phyloP scores from a whole-genome alignment of 2,329 filamentous ascomycete genomes.

The Stagonosporopsis cucurbitacearum region DNA sequence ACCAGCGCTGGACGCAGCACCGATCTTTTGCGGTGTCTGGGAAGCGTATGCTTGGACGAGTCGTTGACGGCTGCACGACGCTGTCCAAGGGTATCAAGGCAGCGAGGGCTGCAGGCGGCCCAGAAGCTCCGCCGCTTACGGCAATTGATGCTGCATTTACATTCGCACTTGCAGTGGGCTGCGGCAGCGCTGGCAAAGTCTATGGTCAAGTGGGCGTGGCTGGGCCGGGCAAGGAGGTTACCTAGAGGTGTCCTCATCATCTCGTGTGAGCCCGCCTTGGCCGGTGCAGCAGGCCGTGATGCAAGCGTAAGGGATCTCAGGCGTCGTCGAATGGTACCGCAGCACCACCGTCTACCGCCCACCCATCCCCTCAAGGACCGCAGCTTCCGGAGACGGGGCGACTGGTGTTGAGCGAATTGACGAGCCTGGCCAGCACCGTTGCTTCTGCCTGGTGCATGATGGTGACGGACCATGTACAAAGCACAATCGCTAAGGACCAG shows the following conservation, averaged over 20 bases:
- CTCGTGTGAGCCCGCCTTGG: constrained; percentile 32
- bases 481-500: background rate
- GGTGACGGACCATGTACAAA: too few relatives aligned
- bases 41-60: constrained; percentile 9
- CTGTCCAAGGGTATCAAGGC: constrained; percentile 16
- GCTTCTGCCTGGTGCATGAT: constrained; percentile 29
- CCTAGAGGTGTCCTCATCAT: constrained; percentile 27
- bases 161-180: background rate
- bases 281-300: constrained; percentile 33
- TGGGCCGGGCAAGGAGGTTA: constrained; percentile 18
- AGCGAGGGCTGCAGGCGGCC: constrained; percentile 19
- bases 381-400: constrained; percentile 11
- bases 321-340: constrained; percentile 9
- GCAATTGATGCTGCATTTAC: constrained; percentile 5
- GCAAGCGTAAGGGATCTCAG: constrained; percentile 27
- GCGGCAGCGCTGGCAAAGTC: constrained; percentile 9
- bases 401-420: constrained; percentile 26
- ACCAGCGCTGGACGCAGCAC: constrained; percentile 27
- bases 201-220: constrained; percentile 13
- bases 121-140: constrained; percentile 33
- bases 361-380: too few relatives aligned
- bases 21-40: constrained; percentile 22
- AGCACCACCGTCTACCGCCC: background rate
- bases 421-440: constrained; percentile 32
- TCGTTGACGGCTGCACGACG: constrained; percentile 23